Conservation (phyloP, 164 flowering plant species). For the Nelumbo lutea region DNA sequence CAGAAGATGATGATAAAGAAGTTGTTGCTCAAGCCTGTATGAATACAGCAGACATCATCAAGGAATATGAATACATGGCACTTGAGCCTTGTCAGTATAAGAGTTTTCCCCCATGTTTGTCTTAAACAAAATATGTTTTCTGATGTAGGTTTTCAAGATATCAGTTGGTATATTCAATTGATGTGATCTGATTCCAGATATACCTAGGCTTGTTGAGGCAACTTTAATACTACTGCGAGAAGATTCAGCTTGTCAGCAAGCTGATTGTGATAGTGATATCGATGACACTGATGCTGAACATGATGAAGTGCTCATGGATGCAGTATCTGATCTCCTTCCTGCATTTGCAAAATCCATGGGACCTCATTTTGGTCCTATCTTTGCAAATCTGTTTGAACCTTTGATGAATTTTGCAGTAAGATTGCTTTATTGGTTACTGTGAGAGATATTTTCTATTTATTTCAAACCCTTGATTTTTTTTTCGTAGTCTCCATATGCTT, state of each 20-base stretch:
- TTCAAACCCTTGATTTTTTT: neutral
- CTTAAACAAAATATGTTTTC: too few species aligned
- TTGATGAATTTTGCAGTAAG: constrained; percentile 93
- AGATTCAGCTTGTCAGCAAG: constrained; percentile 80
- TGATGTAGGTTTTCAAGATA: too few species aligned
- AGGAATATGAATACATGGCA: constrained; percentile 66
- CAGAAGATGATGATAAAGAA: constrained; percentile 95
- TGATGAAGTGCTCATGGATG: constrained; percentile 98
- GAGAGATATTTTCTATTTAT: neutral
- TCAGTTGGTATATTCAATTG: too few species aligned
- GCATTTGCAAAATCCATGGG: constrained; percentile 98
- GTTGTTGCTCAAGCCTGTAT: constrained; percentile 96
- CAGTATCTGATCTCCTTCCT: constrained; percentile 93
- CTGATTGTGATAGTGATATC: constrained; percentile 69
- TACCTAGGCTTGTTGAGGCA: constrained; percentile 74
- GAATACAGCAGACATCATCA: constrained; percentile 63
- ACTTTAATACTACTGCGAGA: constrained; percentile 68
- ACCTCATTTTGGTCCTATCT: constrained; percentile 75
- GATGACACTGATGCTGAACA: constrained; percentile 77
- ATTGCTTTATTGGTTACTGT: constrained; percentile 17
- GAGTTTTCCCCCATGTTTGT: too few species aligned
- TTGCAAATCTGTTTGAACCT: constrained; percentile 73
- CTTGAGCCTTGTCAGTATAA: constrained; percentile 64
- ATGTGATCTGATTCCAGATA: constrained; percentile 37
- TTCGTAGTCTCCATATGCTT: neutral